Base-by-base conservation (phyloP, 495 filamentous ascomycete species). In the Penicillium silybi region DNA sequence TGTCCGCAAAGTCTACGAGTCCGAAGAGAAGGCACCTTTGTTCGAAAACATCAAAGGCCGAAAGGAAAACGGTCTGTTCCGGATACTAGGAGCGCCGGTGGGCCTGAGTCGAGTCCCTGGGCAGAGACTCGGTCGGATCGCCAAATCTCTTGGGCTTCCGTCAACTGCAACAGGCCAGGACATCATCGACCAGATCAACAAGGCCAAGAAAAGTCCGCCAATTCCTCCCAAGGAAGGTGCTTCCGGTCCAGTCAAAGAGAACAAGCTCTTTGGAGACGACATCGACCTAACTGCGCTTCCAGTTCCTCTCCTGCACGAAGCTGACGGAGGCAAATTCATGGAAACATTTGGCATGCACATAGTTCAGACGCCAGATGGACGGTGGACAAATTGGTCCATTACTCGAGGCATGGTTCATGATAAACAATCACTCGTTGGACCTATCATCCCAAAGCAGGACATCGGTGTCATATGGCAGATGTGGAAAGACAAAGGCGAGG, bases 371-470 rank as follows among this genome's bases (percentile, higher is more conserved):
- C 69, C 71, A 8, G 69, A 70, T 49, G 64, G 62, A 11, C 51
- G 45, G 15, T 75, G 72, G 72, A 67, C 62, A 1, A 75, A 75
- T 46, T 75, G 72, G 71, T 71, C 72, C 0, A 75, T 75, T 52
- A 59, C 64, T 1, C 66, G 72, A 0, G 68, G 63, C 6, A 74
- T 74, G 71, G 61, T 74, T 3, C 52, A 53, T 16, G 71, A 66
- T 18, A 62, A 68, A 4, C 57, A 56, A 2, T 54, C 64, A n/a
- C 35, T 75, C 6, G 51, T 55, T 0, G 69, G 72, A 3, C 54
- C 67, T 9, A 61, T 71, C 13, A 65, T 65, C 27, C 41, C 52
- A 8, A 57, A 56, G 0, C 69, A 75, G 52, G 62, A 73, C 44
- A 62, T 72, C 37, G 61, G 68, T 59, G 53, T 61, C 17, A 74